Evolutionary conservation across 768 basidiomycete genomes (phyloP), one percentile per base, ranked within the genome.

Genomic region (Tulasnella sp.): DNA sequence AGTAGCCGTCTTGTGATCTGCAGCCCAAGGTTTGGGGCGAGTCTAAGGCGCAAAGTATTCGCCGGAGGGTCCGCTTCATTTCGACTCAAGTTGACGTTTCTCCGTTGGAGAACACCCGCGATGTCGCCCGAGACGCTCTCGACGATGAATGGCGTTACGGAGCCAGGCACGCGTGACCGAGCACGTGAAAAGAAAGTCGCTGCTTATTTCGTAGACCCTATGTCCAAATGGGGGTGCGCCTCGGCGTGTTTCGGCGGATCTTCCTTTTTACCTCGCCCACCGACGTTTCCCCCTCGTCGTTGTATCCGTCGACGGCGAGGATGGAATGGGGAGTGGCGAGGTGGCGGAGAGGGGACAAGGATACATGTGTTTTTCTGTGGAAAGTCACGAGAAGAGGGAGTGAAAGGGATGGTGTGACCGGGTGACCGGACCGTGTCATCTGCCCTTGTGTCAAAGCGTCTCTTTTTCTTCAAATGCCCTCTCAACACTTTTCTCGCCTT

Each of bases 401-500:
- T 34, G 50, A 51, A 51, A 51, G 31, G 50, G n/a, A 19, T 39
- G 36, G 36, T 39, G 36, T 39, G 37, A 9, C 52, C 52, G 52
- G 52, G 37, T n/a, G 36, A 37, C 39, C 52, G 52, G 52, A 7
- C 52, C 52, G 52, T 29, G 34, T 54, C 52, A 40, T 39, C 34
- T 21, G 52, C 37, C 52, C 52, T 35, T 54, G 46, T 48, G 36
- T 51, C 34, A 54, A 29, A 31, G 52, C 57, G 34, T 23, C 32
- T 31, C 37, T 35, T 29, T 40, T 39, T 35, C 53, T 27, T 39
- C 52, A 29, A 34, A 36, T 48, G 25, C 59, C 51, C 45, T 37
- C 58, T 45, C 54, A 36, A 34, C 61, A 45, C 58, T 32, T 43
- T 27, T 49, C 53, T 36, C 46, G 34, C 29, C 49, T 40, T 49